Percentiles rank a stretch among this genome's conserved stretches.
These are phyloP conservation scores for Paraconiothyrium sp. DNA, from an alignment of 2,329 filamentous ascomycete species.

Conservation along the genomic window DNA sequence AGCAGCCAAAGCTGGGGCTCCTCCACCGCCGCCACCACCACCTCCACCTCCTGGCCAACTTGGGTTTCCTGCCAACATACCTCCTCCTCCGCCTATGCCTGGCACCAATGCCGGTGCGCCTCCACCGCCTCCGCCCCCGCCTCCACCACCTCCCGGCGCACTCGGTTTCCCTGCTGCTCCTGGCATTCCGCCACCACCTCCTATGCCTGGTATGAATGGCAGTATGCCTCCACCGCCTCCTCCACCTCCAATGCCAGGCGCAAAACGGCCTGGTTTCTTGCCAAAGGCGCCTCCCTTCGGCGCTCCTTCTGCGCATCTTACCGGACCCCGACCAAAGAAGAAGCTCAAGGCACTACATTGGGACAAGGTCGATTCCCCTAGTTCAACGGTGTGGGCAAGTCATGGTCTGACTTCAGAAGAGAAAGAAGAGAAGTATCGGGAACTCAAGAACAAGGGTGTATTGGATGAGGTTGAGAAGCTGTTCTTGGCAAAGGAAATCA, in stretches of 20 bases:
- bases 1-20: slow-evolving; percentile 70
- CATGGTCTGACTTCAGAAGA: slow-evolving; percentile 86
- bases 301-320: slow-evolving; percentile 71
- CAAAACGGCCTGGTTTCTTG: slow-evolving; percentile 75
- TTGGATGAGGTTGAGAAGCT: slow-evolving; percentile 97
- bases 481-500: slow-evolving; percentile 97
- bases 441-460: slow-evolving; percentile 92
- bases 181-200: slow-evolving; percentile 55
- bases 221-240: slow-evolving; percentile 62
- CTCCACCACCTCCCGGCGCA: slow-evolving; percentile 55
- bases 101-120: slow-evolving; percentile 61
- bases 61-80: slow-evolving; percentile 47
- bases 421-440: slow-evolving; percentile 94
- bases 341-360: slow-evolving; percentile 99
- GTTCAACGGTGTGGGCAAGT: slow-evolving; percentile 91
- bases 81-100: slow-evolving; percentile 52
- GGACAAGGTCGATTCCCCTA: slow-evolving; percentile 95
- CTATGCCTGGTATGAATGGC: slow-evolving; percentile 59
- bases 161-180: slow-evolving; percentile 47
- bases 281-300: slow-evolving; percentile 67
- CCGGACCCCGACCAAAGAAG: slow-evolving; percentile 92
- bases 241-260: slow-evolving; percentile 66
- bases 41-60: slow-evolving; percentile 52
- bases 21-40: slow-evolving; percentile 58
- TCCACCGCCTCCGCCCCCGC: slow-evolving; percentile 59